Conservation (phyloP, 371 early-diverging fungal species). For the Syncephalastrum sp. region DNA sequence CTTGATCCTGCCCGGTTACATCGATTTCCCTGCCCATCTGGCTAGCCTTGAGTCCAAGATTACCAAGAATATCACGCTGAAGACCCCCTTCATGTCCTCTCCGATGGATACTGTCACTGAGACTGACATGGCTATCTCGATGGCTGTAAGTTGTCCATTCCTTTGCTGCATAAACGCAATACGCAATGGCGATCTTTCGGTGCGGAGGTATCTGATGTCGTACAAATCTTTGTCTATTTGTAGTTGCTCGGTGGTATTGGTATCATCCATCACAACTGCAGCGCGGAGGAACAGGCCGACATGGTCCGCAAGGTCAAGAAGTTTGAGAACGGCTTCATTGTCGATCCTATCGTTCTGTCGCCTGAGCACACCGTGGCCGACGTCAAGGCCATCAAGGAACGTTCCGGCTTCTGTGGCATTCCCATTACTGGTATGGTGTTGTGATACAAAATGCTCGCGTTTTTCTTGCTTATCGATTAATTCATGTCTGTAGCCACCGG, state of each 20-base stretch:
- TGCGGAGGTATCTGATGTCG: too few relatives aligned
- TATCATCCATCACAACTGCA: conserved; percentile 97
- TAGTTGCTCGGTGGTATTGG: conserved; percentile 93
- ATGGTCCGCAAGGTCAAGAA: conserved; percentile 98
- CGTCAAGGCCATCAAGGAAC: conserved; percentile 83
- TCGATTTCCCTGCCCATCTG: conserved; percentile 85
- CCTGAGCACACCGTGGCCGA: conserved; percentile 85
- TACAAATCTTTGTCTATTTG: not conserved
- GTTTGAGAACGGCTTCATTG: conserved; percentile 98
- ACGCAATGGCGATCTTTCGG: too few relatives aligned
- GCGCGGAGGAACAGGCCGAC: conserved; percentile 90
- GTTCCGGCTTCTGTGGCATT: conserved; percentile 93
- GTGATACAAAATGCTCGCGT: conserved; percentile 1
- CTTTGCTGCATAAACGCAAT: not conserved
- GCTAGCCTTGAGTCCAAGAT: conserved; percentile 80
- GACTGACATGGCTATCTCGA: conserved; percentile 94
- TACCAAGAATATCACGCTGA: conserved; percentile 84
- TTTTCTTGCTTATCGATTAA: not conserved
- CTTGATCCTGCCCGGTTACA: conserved; percentile 92
- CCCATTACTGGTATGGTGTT: conserved; percentile 84
- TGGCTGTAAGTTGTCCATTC: conserved; percentile 73
- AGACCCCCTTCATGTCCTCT: conserved; percentile 90
- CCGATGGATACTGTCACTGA: conserved; percentile 99
- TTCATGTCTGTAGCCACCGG: conserved; percentile 62
- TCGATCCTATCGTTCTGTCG: conserved; percentile 87